A percentile compares a stretch with the other conserved stretches of the same genome.
These are phyloP conservation scores for Setomelanomma holmii DNA, from an alignment of 2,329 filamentous ascomycete genomes.

Conservation along the genomic window DNA sequence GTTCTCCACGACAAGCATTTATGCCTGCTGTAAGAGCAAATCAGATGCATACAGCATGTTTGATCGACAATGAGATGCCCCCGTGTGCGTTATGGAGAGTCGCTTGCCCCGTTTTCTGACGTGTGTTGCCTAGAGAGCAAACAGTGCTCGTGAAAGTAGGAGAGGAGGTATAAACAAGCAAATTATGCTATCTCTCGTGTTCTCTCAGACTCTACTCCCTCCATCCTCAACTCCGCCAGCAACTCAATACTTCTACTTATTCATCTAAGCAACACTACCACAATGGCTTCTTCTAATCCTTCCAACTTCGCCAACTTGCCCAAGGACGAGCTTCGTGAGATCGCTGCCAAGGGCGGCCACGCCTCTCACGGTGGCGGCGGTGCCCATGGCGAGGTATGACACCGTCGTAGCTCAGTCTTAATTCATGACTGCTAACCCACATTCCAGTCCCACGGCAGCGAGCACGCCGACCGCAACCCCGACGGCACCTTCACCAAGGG, in stretches of 20 bases:
- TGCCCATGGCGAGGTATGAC: slow-evolving; percentile 1
- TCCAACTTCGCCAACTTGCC: slow-evolving; percentile 62
- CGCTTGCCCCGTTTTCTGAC: slow-evolving; percentile 20
- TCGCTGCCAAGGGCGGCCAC: slow-evolving; percentile 59
- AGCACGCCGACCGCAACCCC: slow-evolving; percentile 43
- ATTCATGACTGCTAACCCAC: too few relatives aligned
- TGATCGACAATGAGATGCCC: slow-evolving; percentile 10
- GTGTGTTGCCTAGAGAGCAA: slow-evolving; percentile 22
- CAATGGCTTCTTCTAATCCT: slow-evolving; percentile 54
- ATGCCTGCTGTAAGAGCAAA: slow-evolving; percentile 9
- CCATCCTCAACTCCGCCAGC: not conserved
- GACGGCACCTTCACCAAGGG: slow-evolving; percentile 51
- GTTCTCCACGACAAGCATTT: not conserved
- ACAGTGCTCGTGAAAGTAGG: slow-evolving; percentile 10
- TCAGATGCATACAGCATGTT: slow-evolving; percentile 3
- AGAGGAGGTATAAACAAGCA: slow-evolving; percentile 17
- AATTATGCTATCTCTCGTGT: not conserved
- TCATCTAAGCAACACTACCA: slow-evolving; percentile 1
- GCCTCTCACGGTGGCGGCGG: slow-evolving; percentile 44
- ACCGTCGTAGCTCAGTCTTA: too few relatives aligned
- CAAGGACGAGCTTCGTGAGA: slow-evolving; percentile 57
- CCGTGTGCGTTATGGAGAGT: not conserved
- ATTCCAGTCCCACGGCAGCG: slow-evolving; percentile 4
- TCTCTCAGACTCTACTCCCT: slow-evolving; percentile 1
- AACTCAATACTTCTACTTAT: too few relatives aligned